These are phyloP conservation scores for Podospora fimiseda DNA, from an alignment of 495 filamentous ascomycete genomes.

Conservation along the genomic window DNA sequence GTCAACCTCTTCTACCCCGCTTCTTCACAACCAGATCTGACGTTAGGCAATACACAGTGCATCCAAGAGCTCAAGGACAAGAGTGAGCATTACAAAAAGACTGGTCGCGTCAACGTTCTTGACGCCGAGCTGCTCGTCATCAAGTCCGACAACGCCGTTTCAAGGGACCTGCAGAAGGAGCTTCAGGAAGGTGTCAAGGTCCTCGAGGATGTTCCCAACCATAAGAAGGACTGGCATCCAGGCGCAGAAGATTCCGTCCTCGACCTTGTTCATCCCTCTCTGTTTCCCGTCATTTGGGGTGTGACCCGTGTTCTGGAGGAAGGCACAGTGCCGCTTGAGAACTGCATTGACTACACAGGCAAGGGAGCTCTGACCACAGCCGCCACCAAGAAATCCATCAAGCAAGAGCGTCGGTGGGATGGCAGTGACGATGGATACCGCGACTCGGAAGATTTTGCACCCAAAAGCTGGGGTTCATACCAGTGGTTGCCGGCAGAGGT, in stretches of 20 bases:
- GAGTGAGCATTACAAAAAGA: conserved; percentile 23
- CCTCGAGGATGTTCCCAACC: conserved; percentile 42
- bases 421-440: neutral
- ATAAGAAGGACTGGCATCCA: conserved; percentile 54
- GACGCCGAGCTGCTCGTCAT: conserved; percentile 23
- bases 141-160: conserved; percentile 25
- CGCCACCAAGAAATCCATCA: neutral
- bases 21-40: neutral
- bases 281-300: conserved; percentile 55
- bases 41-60: conserved; percentile 20
- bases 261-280: conserved; percentile 55
- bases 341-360: conserved; percentile 36
- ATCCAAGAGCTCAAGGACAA: conserved; percentile 48
- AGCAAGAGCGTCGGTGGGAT: neutral
- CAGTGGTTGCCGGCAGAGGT: conserved; percentile 60
- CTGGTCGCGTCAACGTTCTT: conserved; percentile 26
- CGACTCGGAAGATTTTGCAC: neutral
- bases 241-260: conserved; percentile 49
- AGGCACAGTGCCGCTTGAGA: conserved; percentile 32
- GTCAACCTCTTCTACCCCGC: neutral
- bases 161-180: conserved; percentile 10
- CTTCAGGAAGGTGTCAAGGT: conserved; percentile 14
- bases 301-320: conserved; percentile 38
- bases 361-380: conserved; percentile 28
- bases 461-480: conserved; percentile 27